Base-by-base conservation (phyloP, 306 rosid species). In the Crataegus laevigata region DNA sequence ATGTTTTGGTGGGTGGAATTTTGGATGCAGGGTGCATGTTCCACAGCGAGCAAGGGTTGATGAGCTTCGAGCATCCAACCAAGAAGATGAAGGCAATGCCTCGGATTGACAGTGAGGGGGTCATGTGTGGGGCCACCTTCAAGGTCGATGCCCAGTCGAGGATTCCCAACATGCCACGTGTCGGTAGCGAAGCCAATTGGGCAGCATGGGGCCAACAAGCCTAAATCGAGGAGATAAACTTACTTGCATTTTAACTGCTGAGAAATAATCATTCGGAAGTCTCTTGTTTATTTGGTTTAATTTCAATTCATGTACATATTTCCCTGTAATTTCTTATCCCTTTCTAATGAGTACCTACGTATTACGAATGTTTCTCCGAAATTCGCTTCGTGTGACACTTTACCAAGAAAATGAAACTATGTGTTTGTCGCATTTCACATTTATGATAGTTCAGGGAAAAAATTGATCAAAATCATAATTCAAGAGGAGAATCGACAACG, bases 171-270 rank as follows among this genome's bases (percentile, higher is more conserved):
- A 90, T 94, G 96, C 96, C 99, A 12, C 98, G 99, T 82, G 99
- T 94, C 13, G 99, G 99, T 1, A 94, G 99, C 71, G 99, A 90
- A 82, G 97, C 99, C 70, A 90, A 94, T 76, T 92, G 99, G 96
- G 85, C 96, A 17, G 32, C 80, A 18, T 92, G 97, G 96, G 91
- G 90, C 22, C 74, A 79, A 75, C 79, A 80, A 13, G 60, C 83
- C 34, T 74, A 38, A 59, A 73, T 29, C 68, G 9, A 38, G 54
- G 54, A 15, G 54, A 14, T 6, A 47, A 47, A 47, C 54, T 15
- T 47, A 47, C 18, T 47, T 47, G 1, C 3, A 8, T 47, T 47
- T 43, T 47, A 12, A 4, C 70, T 4, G 22, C 40, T 29, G n/a
- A 14, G 11, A 10, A 28, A 29, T 38, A 15, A 58, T 25, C 28